phyloP scores from a whole-genome alignment of 345 rosid species.

The Ceriops tagal region DNA sequence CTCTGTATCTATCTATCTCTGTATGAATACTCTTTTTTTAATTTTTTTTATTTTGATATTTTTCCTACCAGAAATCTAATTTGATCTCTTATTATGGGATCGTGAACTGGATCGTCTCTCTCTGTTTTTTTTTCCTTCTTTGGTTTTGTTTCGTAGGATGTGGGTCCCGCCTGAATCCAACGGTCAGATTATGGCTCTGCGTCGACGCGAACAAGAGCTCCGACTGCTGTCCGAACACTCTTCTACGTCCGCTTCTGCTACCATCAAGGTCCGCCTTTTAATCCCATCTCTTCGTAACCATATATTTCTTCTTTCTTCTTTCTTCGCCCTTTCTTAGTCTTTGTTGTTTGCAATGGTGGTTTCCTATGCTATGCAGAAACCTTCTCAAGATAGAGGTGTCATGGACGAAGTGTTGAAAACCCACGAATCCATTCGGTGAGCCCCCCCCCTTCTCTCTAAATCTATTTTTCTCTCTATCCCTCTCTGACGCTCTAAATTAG shows the following conservation, averaged over 20 bases:
- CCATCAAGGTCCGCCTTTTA: constrained; percentile 44
- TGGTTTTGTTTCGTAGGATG: constrained; percentile 34
- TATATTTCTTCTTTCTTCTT: neutral
- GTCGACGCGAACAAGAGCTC: constrained; percentile 57
- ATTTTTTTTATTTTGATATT: no score
- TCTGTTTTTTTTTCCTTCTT: neutral
- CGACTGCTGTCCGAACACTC: constrained; percentile 56
- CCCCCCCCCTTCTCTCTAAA: neutral
- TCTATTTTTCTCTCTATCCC: neutral
- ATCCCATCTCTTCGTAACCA: neutral
- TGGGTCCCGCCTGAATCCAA: constrained; percentile 49
- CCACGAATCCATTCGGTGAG: constrained; percentile 84
- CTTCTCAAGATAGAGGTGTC: constrained; percentile 45
- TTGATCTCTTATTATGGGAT: neutral
- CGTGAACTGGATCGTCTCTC: neutral
- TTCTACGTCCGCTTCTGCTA: constrained; percentile 8
- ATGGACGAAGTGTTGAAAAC: constrained; percentile 63
- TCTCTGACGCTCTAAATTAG: neutral
- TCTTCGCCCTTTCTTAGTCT: neutral
- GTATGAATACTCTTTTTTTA: neutral
- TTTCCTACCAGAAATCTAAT: neutral
- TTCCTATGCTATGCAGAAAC: constrained; percentile 27
- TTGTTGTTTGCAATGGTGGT: neutral
- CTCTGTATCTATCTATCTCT: neutral
- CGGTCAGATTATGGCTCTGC: constrained; percentile 48